These are phyloP conservation scores for Arabidopsis hybrid DNA, from an alignment of 441 rosid genomes.

Conservation along the genomic window DNA sequence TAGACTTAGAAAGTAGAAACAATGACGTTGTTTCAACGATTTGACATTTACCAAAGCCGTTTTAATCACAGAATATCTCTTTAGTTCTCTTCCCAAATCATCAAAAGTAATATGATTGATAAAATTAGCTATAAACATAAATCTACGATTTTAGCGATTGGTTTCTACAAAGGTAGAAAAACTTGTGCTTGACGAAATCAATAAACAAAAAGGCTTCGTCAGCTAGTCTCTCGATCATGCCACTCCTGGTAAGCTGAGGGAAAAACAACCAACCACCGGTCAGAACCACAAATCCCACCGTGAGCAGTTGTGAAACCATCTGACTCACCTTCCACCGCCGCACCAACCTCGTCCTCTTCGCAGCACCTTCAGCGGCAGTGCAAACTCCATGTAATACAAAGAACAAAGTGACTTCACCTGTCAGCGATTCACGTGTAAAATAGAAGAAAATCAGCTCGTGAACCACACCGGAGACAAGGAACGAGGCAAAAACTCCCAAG, in stretches of 20 bases:
- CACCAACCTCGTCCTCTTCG: conserved; percentile 46
- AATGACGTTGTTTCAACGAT: conserved; percentile 1
- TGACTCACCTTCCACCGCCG: conserved; percentile 39
- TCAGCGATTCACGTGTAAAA: conserved; percentile 44
- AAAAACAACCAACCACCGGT: conserved; percentile 58
- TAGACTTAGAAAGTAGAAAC: background rate
- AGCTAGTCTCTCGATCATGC: conserved; percentile 26
- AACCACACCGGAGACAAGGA: conserved; percentile 56
- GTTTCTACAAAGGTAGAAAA: background rate
- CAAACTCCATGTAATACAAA: conserved; percentile 58
- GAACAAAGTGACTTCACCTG: conserved; percentile 67
- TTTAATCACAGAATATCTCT: background rate
- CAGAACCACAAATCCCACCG: conserved; percentile 49
- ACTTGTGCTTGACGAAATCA: conserved; percentile 15
- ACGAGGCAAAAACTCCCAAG: conserved; percentile 46
- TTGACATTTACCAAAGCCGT: background rate
- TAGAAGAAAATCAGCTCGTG: conserved; percentile 60
- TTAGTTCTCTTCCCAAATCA: background rate
- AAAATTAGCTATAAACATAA: background rate
- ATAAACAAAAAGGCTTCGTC: conserved; percentile 27
- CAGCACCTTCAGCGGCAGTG: conserved; percentile 44
- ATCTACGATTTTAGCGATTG: background rate
- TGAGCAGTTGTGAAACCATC: conserved; percentile 43
- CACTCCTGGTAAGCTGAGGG: conserved; percentile 45
- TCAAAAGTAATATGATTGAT: background rate